Conservation (phyloP, 768 basidiomycete species). For the Lyophyllum shimeji region DNA sequence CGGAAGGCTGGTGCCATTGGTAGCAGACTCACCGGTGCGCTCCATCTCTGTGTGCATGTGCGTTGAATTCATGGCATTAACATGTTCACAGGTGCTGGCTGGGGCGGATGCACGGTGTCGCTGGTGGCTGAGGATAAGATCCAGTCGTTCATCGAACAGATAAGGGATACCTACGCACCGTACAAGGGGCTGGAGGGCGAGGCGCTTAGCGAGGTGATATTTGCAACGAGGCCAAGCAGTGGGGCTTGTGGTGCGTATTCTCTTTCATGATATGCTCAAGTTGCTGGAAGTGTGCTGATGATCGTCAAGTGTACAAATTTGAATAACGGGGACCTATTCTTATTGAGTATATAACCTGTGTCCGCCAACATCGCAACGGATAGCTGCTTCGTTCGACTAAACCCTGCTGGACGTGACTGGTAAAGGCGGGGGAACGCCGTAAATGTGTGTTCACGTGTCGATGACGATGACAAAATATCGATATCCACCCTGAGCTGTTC, state of each 20-base stretch:
- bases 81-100: conserved; percentile 67
- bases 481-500: no score
- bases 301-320: neutral
- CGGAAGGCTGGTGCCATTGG: conserved; percentile 75
- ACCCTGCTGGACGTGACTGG: no score
- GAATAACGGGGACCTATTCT: neutral
- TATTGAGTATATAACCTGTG: neutral
- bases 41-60: neutral
- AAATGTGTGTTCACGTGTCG: no score
- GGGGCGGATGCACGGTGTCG: conserved; percentile 90
- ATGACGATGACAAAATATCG: no score
- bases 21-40: conserved; percentile 76
- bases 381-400: no score
- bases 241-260: conserved; percentile 65
- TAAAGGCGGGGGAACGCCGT: no score
- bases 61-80: neutral
- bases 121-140: conserved; percentile 68
- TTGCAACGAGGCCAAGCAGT: conserved; percentile 80
- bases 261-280: neutral
- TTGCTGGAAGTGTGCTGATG: neutral
- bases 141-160: conserved; percentile 57
- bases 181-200: conserved; percentile 62
- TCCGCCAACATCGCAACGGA: no score
- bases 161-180: conserved; percentile 62
- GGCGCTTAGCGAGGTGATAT: conserved; percentile 63